Conservation (phyloP, 768 basidiomycete genomes). For the Infundibulicybe gibba region DNA sequence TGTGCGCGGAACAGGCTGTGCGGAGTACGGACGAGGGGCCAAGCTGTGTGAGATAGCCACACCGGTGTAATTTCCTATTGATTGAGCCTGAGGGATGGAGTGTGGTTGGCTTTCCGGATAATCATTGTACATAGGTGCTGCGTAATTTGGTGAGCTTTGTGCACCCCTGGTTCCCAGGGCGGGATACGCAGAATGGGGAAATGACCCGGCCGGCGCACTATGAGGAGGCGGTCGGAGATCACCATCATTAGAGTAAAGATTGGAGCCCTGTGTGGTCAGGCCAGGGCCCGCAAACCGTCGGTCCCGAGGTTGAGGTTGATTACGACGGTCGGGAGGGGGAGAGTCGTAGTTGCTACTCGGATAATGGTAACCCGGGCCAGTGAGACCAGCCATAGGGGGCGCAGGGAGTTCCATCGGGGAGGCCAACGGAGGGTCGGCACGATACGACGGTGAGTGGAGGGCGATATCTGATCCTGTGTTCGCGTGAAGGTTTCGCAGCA, state of each 20-base stretch:
- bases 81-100: conserved; percentile 6
- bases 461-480: conserved; percentile 27
- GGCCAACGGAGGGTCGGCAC: conserved; percentile 21
- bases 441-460: conserved; percentile 33
- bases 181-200: conserved; percentile 9
- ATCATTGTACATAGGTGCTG: conserved; percentile 3
- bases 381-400: conserved; percentile 29
- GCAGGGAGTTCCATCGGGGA: conserved; percentile 35
- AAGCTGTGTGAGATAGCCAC: conserved; percentile 19
- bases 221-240: conserved; percentile 15
- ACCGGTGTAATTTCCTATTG: conserved; percentile 15
- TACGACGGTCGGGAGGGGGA: conserved; percentile 12
- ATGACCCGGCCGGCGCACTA: conserved; percentile 15
- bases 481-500: conserved; percentile 44
- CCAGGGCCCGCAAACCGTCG: conserved; percentile 28
- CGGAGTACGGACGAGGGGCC: conserved; percentile 21
- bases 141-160: conserved; percentile 3
- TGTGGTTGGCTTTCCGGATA: conserved; percentile 7
- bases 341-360: conserved; percentile 14
- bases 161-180: not conserved
- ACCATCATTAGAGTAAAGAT: conserved; percentile 10
- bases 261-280: conserved; percentile 8
- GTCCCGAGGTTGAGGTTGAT: conserved; percentile 1
- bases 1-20: conserved; percentile 19
- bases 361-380: conserved; percentile 22